Evolutionary conservation across 2,329 filamentous ascomycete species (phyloP), one percentile per base, ranked within the genome.

Genomic region (Aspergillus sp.): DNA sequence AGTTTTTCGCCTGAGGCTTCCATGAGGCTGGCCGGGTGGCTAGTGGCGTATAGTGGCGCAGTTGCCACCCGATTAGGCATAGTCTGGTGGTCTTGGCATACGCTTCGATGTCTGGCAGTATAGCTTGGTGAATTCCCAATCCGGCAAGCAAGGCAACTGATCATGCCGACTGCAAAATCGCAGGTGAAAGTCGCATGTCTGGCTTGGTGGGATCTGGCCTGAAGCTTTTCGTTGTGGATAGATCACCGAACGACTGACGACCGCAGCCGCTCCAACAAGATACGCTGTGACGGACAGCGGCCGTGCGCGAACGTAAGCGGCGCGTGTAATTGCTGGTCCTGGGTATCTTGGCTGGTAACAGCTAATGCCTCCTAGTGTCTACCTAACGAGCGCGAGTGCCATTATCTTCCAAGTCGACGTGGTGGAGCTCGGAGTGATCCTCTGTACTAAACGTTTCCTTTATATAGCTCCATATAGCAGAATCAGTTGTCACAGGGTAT

Each of bases 401-500:
- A n/a, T 24, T 47, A 45, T 26, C 41, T 34, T 16, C 39, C 44
- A 10, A 47, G 47, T 47, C 41, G 47, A 24, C 40, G 47, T n/a
- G 47, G 47, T 27, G 47, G 46, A 15, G 33, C 43, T 26, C 42
- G 47, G n/a, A n/a, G n/a, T n/a, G n/a, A n/a, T n/a, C n/a, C n/a
- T n/a, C n/a, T n/a, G n/a, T n/a, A n/a, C n/a, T n/a, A n/a, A n/a
- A n/a, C n/a, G n/a, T n/a, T n/a, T n/a, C n/a, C n/a, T n/a, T n/a
- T n/a, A n/a, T n/a, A n/a, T n/a, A n/a, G n/a, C n/a, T n/a, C n/a
- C n/a, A n/a, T n/a, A n/a, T n/a, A n/a, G n/a, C n/a, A n/a, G n/a
- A n/a, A n/a, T n/a, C n/a, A n/a, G n/a, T n/a, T n/a, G n/a, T n/a
- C n/a, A n/a, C n/a, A n/a, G n/a, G n/a, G n/a, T n/a, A n/a, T n/a